Conservation (phyloP, 2,329 filamentous ascomycete species). For the Thermoascus crustaceus region DNA sequence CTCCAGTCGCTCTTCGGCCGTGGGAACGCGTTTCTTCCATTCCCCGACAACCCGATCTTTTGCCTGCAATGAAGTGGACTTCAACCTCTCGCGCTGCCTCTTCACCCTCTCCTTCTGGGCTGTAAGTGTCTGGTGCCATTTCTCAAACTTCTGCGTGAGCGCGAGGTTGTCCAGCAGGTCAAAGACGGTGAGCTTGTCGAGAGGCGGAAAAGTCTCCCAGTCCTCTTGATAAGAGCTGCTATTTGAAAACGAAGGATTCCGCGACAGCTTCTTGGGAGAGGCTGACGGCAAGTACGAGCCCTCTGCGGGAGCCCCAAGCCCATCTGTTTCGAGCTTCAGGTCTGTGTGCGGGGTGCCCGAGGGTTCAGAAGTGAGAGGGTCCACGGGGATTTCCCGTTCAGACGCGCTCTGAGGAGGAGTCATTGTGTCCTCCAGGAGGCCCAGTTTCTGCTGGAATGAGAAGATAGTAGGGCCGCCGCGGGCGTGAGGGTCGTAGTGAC, state of each 20-base stretch:
- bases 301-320: conserved; percentile 17
- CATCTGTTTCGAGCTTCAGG: conserved; percentile 20
- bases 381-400: conserved; percentile 13
- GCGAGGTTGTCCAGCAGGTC: conserved; percentile 91
- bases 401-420: conserved; percentile 16
- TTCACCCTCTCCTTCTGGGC: conserved; percentile 79
- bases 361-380: conserved; percentile 19
- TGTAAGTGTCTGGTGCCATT: conserved; percentile 73
- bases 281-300: conserved; percentile 22
- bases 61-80: conserved; percentile 67
- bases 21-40: conserved; percentile 77
- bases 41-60: conserved; percentile 86
- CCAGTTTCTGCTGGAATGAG: conserved; percentile 28
- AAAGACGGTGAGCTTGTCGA: conserved; percentile 84
- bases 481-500: conserved; percentile 22
- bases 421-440: conserved; percentile 22
- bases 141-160: conserved; percentile 81
- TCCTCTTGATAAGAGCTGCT: conserved; percentile 82
- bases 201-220: conserved; percentile 75
- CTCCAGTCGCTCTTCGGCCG: conserved; percentile 85
- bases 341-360: conserved; percentile 17
- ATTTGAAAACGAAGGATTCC: conserved; percentile 72
- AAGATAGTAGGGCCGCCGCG: conserved; percentile 30
- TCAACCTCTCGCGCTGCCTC: conserved; percentile 71
- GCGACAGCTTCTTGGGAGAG: conserved; percentile 48